Conservation (phyloP, 352 stramenopile species). For the Phytophthora hibernalis region DNA sequence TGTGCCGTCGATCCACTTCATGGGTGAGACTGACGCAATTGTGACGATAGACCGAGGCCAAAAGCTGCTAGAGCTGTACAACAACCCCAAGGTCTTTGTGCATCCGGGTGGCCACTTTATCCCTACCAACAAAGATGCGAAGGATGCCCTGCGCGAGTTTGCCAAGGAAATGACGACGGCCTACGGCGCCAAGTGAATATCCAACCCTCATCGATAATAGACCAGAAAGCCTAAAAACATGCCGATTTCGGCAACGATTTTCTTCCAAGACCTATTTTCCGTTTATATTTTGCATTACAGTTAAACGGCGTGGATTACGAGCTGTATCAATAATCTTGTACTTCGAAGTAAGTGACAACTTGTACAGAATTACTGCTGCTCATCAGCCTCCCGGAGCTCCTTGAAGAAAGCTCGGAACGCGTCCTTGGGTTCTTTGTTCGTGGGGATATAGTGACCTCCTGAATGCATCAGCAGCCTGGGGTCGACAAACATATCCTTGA, state of each 20-base stretch:
- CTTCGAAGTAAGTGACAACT: not conserved
- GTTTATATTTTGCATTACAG: not conserved
- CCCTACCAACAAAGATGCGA: slow-evolving; percentile 81
- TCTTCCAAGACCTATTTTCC: not conserved
- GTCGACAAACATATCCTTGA: slow-evolving; percentile 65
- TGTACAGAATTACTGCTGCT: slow-evolving; percentile 12
- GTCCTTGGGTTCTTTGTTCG: slow-evolving; percentile 86
- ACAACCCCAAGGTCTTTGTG: slow-evolving; percentile 56
- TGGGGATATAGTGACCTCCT: slow-evolving; percentile 87
- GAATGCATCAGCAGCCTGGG: slow-evolving; percentile 66
- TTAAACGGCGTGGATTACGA: not conserved
- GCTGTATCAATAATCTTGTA: not conserved
- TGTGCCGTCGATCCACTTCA: slow-evolving; percentile 80
- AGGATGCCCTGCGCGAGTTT: slow-evolving; percentile 75
- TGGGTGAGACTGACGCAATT: slow-evolving; percentile 75
- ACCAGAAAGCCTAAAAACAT: not conserved
- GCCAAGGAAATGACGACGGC: slow-evolving; percentile 48
- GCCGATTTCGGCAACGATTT: not conserved
- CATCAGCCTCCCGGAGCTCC: slow-evolving; percentile 39
- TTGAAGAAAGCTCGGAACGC: slow-evolving; percentile 77
- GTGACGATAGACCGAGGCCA: slow-evolving; percentile 59
- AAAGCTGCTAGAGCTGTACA: slow-evolving; percentile 58
- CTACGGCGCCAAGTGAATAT: slow-evolving; percentile 18
- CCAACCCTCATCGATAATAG: slow-evolving; percentile 5
- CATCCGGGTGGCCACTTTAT: slow-evolving; percentile 83